Base-by-base conservation (phyloP, 2,329 filamentous ascomycete species). In the Neonectria ditissima region DNA sequence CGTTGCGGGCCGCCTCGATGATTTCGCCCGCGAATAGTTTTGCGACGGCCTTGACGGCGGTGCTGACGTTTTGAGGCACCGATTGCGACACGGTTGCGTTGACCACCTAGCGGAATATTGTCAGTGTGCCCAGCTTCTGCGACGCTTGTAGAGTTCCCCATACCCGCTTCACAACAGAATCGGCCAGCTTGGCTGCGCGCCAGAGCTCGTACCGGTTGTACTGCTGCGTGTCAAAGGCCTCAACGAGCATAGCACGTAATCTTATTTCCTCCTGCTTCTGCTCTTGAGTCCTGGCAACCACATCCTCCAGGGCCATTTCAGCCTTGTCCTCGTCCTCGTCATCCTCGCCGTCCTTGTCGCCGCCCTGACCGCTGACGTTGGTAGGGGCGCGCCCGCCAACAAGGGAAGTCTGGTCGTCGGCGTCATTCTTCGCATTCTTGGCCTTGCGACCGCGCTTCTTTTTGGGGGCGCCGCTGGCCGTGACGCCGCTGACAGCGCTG, bases 51-150 rank as follows among this genome's bases (percentile, higher is more conserved):
- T 89, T 90, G 73, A 94, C 90, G n/a, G 91, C 90, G 22, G 91
- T 88, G 65, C 92, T 89, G 53, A 94, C 90, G 70, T 87, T 91
- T 20, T 87, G 84, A 0, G 91, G 91, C 0, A 93, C 92, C 2
- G 91, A 93, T 75, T 94, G 92, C 0, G 91, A 93, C 9, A 94
- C 89, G 2, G 92, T 93, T 62, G 92, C 91, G 73, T 94, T 95
- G 75, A 93, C 90, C 65, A 94, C 87, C 85, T 90, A 64, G 34
- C 44, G 20, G 16, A 13, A 22, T 24, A 28, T 37, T 28, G 53
- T 73, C 16, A 71, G 69, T 55, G 52, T 50, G 6, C 30, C 16
- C 30, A 5, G 30, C 20, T 6, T 34, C 22, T 9, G 14, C n/a
- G 11, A n/a, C 22, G 43, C 28, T 28, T 3, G 20, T 13, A 37